Evolutionary conservation across 2,329 filamentous ascomycete species (phyloP).

Genomic region (Thelonectria blattea): DNA sequence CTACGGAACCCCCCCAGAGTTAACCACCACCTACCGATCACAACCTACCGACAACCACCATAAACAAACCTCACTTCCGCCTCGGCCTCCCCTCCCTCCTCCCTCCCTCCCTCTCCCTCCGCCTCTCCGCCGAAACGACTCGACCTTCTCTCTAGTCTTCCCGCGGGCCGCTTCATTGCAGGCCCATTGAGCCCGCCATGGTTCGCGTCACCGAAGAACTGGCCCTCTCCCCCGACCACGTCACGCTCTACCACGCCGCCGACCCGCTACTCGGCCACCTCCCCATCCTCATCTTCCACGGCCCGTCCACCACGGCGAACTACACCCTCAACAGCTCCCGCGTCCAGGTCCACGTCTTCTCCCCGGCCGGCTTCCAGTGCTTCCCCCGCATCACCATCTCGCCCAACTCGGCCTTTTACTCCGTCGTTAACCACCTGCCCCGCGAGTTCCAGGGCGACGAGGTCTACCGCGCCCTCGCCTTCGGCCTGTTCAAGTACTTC

Average conservation of each 20-base stretch:
- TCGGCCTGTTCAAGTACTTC: slow-evolving; percentile 94
- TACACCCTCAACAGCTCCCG: slow-evolving; percentile 87
- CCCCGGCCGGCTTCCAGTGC: slow-evolving; percentile 84
- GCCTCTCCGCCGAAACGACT: slow-evolving; percentile 2
- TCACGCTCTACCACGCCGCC: slow-evolving; percentile 87
- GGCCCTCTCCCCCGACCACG: slow-evolving; percentile 78
- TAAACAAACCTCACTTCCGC: background rate
- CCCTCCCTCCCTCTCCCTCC: background rate
- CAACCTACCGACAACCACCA: slow-evolving; percentile 3
- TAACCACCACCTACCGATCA: slow-evolving; percentile 3
- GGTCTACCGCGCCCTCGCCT: slow-evolving; percentile 86
- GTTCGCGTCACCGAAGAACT: slow-evolving; percentile 81
- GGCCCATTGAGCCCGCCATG: slow-evolving; percentile 65
- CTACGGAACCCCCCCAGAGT: slow-evolving; percentile 5
- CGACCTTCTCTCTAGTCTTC: slow-evolving; percentile 25
- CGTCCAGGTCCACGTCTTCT: slow-evolving; percentile 93
- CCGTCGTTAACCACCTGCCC: slow-evolving; percentile 86
- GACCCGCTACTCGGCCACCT: slow-evolving; percentile 84
- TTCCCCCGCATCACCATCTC: slow-evolving; percentile 93
- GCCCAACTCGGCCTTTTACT: slow-evolving; percentile 89
- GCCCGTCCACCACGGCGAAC: slow-evolving; percentile 87
- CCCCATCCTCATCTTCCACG: slow-evolving; percentile 89
- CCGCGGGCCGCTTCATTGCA: slow-evolving; percentile 24
- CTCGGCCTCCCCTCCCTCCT: background rate
- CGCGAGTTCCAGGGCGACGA: slow-evolving; percentile 96